These are phyloP conservation scores for Pythium aristosporum DNA, from an alignment of 352 stramenopile genomes.

Conservation along the genomic window DNA sequence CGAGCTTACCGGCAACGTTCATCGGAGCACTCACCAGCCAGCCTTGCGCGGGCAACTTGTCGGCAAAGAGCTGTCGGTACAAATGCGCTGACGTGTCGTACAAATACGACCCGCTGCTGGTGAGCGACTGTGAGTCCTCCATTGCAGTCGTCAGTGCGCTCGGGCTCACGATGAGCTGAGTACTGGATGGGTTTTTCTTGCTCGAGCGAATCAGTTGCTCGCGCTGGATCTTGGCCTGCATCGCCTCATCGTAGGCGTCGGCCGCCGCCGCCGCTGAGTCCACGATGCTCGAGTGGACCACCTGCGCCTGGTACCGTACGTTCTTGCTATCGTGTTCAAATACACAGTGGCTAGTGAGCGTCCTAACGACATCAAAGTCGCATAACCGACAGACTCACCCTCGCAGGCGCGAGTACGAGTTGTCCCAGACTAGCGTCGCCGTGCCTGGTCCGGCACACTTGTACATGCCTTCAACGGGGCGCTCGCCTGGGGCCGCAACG, in stretches of 20 bases:
- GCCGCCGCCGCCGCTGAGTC: slow-evolving; percentile 64
- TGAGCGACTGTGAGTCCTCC: slow-evolving; percentile 25
- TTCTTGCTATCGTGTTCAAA: slow-evolving; percentile 51
- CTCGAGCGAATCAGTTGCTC: slow-evolving; percentile 21
- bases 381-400: slow-evolving; percentile 29
- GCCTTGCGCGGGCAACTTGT: slow-evolving; percentile 51
- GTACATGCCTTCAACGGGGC: slow-evolving; percentile 70
- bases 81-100: slow-evolving; percentile 35
- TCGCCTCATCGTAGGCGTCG: slow-evolving; percentile 69
- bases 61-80: slow-evolving; percentile 40
- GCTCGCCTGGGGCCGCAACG: slow-evolving; percentile 41
- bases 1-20: slow-evolving; percentile 55
- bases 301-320: slow-evolving; percentile 72
- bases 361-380: not conserved
- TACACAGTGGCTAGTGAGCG: not conserved
- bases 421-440: slow-evolving; percentile 74
- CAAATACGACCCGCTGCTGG: slow-evolving; percentile 31
- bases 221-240: slow-evolving; percentile 41
- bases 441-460: slow-evolving; percentile 52
- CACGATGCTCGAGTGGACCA: slow-evolving; percentile 68
- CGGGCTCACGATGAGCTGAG: slow-evolving; percentile 25
- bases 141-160: not conserved
- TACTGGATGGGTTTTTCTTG: slow-evolving; percentile 40
- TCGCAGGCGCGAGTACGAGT: slow-evolving; percentile 76
- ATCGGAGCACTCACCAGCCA: slow-evolving; percentile 73